These are phyloP conservation scores for Megacollybia marginata DNA, from an alignment of 768 basidiomycete genomes.

Conservation along the genomic window DNA sequence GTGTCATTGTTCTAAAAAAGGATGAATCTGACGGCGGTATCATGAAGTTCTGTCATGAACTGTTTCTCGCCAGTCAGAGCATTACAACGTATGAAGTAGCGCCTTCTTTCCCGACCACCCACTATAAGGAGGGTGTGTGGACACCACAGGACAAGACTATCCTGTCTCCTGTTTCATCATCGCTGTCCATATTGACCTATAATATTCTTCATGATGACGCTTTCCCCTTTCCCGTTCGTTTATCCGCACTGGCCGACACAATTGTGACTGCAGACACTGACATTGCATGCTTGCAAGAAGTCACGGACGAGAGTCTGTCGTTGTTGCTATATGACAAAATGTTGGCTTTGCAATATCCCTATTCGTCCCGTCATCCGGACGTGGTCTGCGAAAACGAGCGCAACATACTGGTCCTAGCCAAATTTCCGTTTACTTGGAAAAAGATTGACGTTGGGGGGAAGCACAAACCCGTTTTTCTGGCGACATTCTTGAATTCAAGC, in stretches of 20 bases:
- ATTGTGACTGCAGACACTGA: slow-evolving; percentile 9
- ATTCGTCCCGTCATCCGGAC: slow-evolving; percentile 6
- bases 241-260: slow-evolving; percentile 2
- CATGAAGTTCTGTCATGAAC: slow-evolving; percentile 12
- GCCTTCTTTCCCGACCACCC: slow-evolving; percentile 2
- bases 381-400: slow-evolving; percentile 9
- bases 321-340: background rate
- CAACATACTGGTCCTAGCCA: slow-evolving; percentile 11
- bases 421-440: slow-evolving; percentile 7
- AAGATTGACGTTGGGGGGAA: slow-evolving; percentile 6
- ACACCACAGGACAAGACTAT: background rate
- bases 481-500: background rate
- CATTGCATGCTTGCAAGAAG: slow-evolving; percentile 13
- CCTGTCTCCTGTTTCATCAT: background rate
- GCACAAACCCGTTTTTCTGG: slow-evolving; percentile 10
- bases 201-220: slow-evolving; percentile 13
- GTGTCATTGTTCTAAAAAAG: slow-evolving; percentile 10
- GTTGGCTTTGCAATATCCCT: slow-evolving; percentile 3
- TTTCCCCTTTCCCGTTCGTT: slow-evolving; percentile 4
- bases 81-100: background rate
- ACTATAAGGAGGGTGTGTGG: slow-evolving; percentile 4
- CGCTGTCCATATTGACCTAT: slow-evolving; percentile 10
- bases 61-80: slow-evolving; percentile 1
- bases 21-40: slow-evolving; percentile 12
- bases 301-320: slow-evolving; percentile 9